Evolutionary conservation across 2,329 filamentous ascomycete species (phyloP).

Genomic region (Fusarium sp.): DNA sequence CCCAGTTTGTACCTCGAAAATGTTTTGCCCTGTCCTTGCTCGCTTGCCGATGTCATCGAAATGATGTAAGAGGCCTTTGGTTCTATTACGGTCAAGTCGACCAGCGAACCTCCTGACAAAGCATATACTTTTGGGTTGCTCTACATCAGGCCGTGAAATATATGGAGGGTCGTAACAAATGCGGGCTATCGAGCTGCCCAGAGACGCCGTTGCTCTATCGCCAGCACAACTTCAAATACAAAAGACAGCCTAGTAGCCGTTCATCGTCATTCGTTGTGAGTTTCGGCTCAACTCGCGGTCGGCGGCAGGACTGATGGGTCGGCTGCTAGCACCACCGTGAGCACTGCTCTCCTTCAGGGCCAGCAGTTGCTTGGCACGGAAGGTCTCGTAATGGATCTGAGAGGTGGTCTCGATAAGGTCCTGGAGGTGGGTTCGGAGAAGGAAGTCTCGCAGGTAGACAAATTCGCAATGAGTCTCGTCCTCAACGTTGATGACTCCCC

Average conservation of each 20-base stretch:
- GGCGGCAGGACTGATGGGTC: constrained; percentile 94
- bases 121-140: constrained; percentile 44
- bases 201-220: constrained; percentile 52
- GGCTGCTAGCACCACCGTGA: constrained; percentile 78
- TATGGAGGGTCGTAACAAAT: constrained; percentile 49
- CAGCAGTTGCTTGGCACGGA: constrained; percentile 98
- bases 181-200: constrained; percentile 46
- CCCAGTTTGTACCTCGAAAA: constrained; percentile 5
- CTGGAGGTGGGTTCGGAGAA: constrained; percentile 97
- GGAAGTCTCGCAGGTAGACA: constrained; percentile 97
- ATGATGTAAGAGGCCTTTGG: constrained; percentile 36
- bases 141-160: constrained; percentile 48
- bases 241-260: constrained; percentile 81
- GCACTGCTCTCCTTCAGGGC: constrained; percentile 98
- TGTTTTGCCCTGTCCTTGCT: constrained; percentile 35
- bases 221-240: constrained; percentile 48
- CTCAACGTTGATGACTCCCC: constrained; percentile 99
- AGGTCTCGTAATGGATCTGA: constrained; percentile 99
- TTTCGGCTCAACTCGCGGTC: constrained; percentile 96
- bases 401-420: constrained; percentile 99
- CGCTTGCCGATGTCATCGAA: constrained; percentile 38
- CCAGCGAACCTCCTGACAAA: constrained; percentile 37
- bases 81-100: constrained; percentile 30
- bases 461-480: constrained; percentile 99
- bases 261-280: constrained; percentile 98